Evolutionary conservation across 1,284 basidiomycete species (phyloP).

Genomic region (Naganishia cerealis): DNA sequence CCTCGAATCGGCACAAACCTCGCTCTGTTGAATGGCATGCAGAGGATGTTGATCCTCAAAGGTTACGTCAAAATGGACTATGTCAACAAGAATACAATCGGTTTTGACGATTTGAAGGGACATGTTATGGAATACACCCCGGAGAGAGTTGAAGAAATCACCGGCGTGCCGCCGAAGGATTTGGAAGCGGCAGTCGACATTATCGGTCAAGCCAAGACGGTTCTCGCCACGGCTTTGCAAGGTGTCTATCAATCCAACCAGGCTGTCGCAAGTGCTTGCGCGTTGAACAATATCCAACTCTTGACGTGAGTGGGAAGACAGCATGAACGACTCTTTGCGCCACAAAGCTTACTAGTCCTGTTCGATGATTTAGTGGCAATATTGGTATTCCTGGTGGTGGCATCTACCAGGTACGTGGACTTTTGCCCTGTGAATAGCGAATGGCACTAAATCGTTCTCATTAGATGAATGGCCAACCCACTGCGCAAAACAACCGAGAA

Average conservation of each 20-base stretch:
- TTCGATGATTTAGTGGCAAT: slow-evolving; percentile 14
- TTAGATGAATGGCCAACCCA: slow-evolving; percentile 34
- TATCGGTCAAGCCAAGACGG: slow-evolving; percentile 27
- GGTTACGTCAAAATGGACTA: slow-evolving; percentile 30
- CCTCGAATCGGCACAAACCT: slow-evolving; percentile 30
- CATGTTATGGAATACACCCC: slow-evolving; percentile 32
- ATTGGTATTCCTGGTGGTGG: slow-evolving; percentile 33
- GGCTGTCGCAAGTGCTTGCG: slow-evolving; percentile 29
- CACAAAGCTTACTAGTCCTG: background rate
- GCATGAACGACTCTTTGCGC: background rate
- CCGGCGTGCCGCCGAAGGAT: slow-evolving; percentile 22
- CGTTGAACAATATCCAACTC: slow-evolving; percentile 33
- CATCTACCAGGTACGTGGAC: slow-evolving; percentile 29
- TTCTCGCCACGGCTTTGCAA: slow-evolving; percentile 28
- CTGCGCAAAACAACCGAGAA: slow-evolving; percentile 34
- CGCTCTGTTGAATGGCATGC: slow-evolving; percentile 32
- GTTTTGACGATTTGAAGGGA: slow-evolving; percentile 29
- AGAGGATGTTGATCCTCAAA: slow-evolving; percentile 29
- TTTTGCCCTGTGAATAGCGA: background rate
- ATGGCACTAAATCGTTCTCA: background rate
- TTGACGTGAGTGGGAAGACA: slow-evolving; percentile 12
- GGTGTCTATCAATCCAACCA: slow-evolving; percentile 34
- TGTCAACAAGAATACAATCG: slow-evolving; percentile 32
- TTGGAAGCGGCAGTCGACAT: slow-evolving; percentile 30
- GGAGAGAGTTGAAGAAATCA: slow-evolving; percentile 30